These are phyloP conservation scores for Hyphopichia wangnamkhiaoensis DNA, from an alignment of 1,139 yeast genomes.

Conservation along the genomic window DNA sequence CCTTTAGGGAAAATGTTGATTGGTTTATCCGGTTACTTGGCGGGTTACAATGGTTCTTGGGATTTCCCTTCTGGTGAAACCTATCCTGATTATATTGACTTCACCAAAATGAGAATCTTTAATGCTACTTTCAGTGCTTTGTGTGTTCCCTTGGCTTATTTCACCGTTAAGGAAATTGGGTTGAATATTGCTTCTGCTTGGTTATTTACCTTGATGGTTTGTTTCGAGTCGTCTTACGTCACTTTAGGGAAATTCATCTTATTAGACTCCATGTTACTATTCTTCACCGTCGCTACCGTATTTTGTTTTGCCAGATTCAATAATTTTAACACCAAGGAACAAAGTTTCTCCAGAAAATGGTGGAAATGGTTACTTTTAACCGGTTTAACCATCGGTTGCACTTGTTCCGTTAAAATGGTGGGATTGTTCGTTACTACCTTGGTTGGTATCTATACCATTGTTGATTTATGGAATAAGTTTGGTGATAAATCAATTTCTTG, in stretches of 20 bases:
- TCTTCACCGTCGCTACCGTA: conserved; percentile 85
- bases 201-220: conserved; percentile 85
- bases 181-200: conserved; percentile 81
- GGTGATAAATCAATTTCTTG: conserved; percentile 57
- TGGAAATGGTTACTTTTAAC: conserved; percentile 87
- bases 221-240: conserved; percentile 81
- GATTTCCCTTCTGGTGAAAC: conserved; percentile 85
- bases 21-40: conserved; percentile 90
- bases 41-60: conserved; percentile 95
- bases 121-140: conserved; percentile 88
- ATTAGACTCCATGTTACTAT: conserved; percentile 92
- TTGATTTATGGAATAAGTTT: conserved; percentile 69
- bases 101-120: conserved; percentile 89
- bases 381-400: conserved; percentile 75
- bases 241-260: conserved; percentile 90
- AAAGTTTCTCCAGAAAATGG: conserved; percentile 76
- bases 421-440: conserved; percentile 75
- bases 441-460: conserved; percentile 75
- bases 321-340: conserved; percentile 52
- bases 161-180: conserved; percentile 83
- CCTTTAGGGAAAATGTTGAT: conserved; percentile 97
- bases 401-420: conserved; percentile 85
- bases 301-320: conserved; percentile 80
- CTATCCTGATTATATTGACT: conserved; percentile 87
- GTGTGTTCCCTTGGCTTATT: conserved; percentile 93